Percentiles rank a stretch among this genome's conserved stretches.
These are phyloP conservation scores for Penicillium psychrofluorescens DNA, from an alignment of 495 filamentous ascomycete species.

Conservation along the genomic window DNA sequence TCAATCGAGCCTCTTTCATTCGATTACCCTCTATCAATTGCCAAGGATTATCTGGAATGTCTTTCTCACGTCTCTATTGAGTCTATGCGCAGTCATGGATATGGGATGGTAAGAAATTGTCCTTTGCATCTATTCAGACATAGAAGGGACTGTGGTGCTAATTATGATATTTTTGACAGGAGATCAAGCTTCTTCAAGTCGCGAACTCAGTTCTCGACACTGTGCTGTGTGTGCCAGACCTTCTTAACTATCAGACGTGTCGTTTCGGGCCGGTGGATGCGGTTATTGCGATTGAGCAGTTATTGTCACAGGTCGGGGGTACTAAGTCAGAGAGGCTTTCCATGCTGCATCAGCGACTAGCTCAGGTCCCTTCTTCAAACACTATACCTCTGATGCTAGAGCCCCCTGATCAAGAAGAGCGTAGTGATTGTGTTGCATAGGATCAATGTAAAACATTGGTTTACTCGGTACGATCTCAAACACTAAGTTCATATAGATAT, in stretches of 20 bases:
- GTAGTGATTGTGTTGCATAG: too few relatives aligned
- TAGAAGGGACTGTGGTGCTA: background rate
- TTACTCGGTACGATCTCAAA: too few relatives aligned
- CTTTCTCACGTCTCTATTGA: slow-evolving; percentile 5
- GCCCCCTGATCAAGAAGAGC: background rate
- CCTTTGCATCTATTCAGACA: background rate
- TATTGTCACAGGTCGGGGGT: slow-evolving; percentile 4
- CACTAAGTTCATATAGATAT: too few relatives aligned
- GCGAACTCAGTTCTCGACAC: slow-evolving; percentile 11
- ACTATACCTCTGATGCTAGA: background rate
- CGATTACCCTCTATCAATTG: slow-evolving; percentile 10
- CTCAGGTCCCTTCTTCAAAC: slow-evolving; percentile 2
- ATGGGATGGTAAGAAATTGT: slow-evolving; percentile 10
- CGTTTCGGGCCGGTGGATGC: slow-evolving; percentile 6
- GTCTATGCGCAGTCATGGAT: slow-evolving; percentile 10
- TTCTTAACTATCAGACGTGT: slow-evolving; percentile 1
- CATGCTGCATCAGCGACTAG: slow-evolving; percentile 1
- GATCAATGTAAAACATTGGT: too few relatives aligned
- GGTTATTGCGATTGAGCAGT: slow-evolving; percentile 4
- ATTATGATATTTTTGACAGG: background rate
- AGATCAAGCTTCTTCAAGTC: slow-evolving; percentile 10
- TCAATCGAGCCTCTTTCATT: slow-evolving; percentile 7
- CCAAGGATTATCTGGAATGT: slow-evolving; percentile 8
- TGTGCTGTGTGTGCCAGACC: slow-evolving; percentile 7
- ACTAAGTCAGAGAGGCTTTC: slow-evolving; percentile 2